These are phyloP conservation scores for Magnolia changhungtana DNA, from an alignment of 164 flowering plant genomes.

Conservation along the genomic window DNA sequence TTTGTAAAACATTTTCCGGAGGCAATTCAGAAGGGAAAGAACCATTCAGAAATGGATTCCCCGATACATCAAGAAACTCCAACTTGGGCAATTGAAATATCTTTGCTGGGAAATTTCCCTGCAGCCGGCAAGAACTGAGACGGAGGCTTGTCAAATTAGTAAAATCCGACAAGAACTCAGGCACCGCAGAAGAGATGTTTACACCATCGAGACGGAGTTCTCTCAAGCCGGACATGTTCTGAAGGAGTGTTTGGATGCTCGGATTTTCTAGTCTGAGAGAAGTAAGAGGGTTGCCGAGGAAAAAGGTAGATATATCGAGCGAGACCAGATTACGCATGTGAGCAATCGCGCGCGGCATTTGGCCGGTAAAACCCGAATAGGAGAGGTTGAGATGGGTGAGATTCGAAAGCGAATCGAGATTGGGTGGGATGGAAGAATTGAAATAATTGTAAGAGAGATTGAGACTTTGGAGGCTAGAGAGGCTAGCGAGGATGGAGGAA, in stretches of 20 bases:
- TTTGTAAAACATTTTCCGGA: slow-evolving; percentile 17
- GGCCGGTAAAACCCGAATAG: no score
- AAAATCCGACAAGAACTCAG: neutral
- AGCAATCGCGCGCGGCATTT: no score
- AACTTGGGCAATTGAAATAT: slow-evolving; percentile 20
- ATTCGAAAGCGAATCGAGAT: no score
- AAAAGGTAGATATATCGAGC: slow-evolving; percentile 11
- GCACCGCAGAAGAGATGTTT: neutral
- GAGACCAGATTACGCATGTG: no score
- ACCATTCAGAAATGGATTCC: slow-evolving; percentile 10
- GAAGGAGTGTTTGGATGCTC: neutral
- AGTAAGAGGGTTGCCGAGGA: neutral
- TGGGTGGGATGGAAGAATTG: no score
- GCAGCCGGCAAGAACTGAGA: neutral
- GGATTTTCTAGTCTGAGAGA: neutral
- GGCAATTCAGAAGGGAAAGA: slow-evolving; percentile 39
- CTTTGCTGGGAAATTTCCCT: neutral
- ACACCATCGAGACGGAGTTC: neutral
- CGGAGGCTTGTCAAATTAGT: neutral
- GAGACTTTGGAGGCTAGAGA: no score
- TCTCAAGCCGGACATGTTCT: slow-evolving; percentile 11
- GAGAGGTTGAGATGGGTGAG: no score
- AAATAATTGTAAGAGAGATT: no score
- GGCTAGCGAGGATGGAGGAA: neutral
- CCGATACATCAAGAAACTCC: slow-evolving; percentile 37